Conservation (phyloP, 2,329 filamentous ascomycete species). For the Grosmannia huntii region DNA sequence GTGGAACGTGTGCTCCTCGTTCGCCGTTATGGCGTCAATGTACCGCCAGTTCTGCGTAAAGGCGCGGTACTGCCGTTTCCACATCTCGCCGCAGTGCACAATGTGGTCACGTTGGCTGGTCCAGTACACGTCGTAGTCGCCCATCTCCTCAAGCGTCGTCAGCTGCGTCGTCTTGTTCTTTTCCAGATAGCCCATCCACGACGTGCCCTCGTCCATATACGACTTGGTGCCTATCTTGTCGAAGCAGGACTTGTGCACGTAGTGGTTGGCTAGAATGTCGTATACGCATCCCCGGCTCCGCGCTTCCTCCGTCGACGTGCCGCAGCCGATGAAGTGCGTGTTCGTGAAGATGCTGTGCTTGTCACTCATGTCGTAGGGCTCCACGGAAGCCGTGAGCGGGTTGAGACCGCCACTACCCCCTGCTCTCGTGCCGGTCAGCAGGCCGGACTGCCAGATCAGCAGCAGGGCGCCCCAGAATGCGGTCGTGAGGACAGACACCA, state of each 20-base stretch:
- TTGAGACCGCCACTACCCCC: neutral
- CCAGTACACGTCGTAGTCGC: neutral
- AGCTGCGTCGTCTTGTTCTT: neutral
- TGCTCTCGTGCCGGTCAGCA: neutral
- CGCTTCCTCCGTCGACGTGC: neutral
- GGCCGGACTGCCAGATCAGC: neutral
- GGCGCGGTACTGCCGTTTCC: neutral
- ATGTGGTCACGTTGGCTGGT: neutral
- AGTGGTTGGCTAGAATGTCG: constrained; percentile 1
- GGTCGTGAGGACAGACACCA: neutral
- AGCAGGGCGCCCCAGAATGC: neutral
- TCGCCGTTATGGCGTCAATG: neutral
- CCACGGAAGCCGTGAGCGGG: neutral
- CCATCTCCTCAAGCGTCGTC: neutral
- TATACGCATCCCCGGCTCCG: neutral
- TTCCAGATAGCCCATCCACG: neutral
- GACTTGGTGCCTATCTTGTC: neutral
- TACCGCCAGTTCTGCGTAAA: neutral
- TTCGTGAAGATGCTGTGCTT: neutral
- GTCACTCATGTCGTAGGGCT: neutral
- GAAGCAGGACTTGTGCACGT: neutral
- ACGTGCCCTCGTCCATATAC: neutral
- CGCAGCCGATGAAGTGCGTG: neutral
- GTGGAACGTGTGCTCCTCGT: neutral
- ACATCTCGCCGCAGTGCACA: neutral